Conservation (phyloP, 805 yeast species). For the Vanderwaltozyma verrucispora region DNA sequence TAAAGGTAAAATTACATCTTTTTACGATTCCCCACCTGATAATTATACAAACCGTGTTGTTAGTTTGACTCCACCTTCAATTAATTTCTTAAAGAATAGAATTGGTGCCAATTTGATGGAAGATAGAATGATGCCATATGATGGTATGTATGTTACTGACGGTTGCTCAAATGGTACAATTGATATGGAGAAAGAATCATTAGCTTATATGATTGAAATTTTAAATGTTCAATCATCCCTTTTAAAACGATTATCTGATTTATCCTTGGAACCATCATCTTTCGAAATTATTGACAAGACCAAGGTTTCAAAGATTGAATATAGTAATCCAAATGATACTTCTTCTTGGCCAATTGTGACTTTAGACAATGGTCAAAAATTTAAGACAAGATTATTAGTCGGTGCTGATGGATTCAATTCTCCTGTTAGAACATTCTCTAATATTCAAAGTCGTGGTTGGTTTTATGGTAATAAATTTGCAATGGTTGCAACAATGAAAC, state of each 20-base stretch:
- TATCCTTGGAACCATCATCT: conserved; percentile 23
- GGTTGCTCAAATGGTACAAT: conserved; percentile 62
- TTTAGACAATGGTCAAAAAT: conserved; percentile 51
- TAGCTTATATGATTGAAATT: conserved; percentile 84
- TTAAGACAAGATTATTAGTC: conserved; percentile 64
- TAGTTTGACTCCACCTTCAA: conserved; percentile 75
- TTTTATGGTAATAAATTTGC: conserved; percentile 78
- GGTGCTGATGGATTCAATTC: conserved; percentile 97
- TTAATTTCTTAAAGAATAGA: conserved; percentile 51
- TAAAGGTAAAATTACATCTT: conserved; percentile 36
- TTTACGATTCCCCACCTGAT: conserved; percentile 30
- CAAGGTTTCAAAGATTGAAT: conserved; percentile 49
- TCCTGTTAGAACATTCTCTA: conserved; percentile 76
- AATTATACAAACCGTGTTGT: conserved; percentile 70
- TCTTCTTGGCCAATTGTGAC: conserved; percentile 70
- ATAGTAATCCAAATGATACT: conserved; percentile 24
- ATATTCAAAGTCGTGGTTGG: conserved; percentile 88
- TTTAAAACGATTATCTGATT: conserved; percentile 40
- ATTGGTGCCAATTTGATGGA: conserved; percentile 69
- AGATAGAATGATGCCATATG: conserved; percentile 71
- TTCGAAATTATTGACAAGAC: conserved; percentile 50
- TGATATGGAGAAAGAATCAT: conserved; percentile 51
- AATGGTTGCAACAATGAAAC: conserved; percentile 78
- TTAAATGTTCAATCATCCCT: conserved; percentile 72
- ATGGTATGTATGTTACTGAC: conserved; percentile 78